Evolutionary conservation across 805 yeast genomes (phyloP).

Genomic region (Metschnikowia peoriensis): DNA sequence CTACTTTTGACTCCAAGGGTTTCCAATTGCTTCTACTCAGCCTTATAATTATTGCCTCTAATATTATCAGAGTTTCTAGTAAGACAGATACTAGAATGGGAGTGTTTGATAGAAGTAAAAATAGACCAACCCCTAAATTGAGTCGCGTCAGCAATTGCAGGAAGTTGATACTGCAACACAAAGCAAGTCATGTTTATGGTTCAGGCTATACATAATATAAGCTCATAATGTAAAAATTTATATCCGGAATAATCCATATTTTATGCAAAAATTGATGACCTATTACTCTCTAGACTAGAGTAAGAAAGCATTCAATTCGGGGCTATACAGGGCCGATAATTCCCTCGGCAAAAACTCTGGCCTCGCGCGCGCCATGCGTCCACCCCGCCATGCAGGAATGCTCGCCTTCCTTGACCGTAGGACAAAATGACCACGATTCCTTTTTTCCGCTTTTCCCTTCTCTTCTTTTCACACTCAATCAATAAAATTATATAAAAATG

Average conservation of each 20-base stretch:
- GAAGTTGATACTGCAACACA: too few species aligned
- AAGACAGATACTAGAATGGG: too few species aligned
- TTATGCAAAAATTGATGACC: background rate
- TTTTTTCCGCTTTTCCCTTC: slow-evolving; percentile 23
- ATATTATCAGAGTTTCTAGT: too few species aligned
- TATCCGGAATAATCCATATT: background rate
- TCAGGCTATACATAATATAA: too few species aligned
- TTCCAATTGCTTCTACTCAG: too few species aligned
- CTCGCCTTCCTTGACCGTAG: slow-evolving; percentile 19
- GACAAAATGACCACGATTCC: slow-evolving; percentile 19
- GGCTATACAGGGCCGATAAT: background rate
- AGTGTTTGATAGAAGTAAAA: too few species aligned
- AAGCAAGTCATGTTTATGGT: too few species aligned
- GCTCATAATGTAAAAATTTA: too few species aligned
- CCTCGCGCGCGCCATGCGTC: slow-evolving; percentile 11
- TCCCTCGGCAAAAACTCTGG: slow-evolving; percentile 7
- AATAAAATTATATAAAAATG: slow-evolving; percentile 38
- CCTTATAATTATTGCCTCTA: too few species aligned
- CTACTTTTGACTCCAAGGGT: too few species aligned
- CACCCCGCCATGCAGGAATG: slow-evolving; percentile 12
- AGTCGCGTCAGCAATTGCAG: too few species aligned
- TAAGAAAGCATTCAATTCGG: background rate
- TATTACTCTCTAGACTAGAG: background rate
- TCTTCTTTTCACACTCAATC: slow-evolving; percentile 19
- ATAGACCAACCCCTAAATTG: too few species aligned